Base-by-base conservation (phyloP, 345 rosid genomes). In the Cardamine chenopodiifolia region DNA sequence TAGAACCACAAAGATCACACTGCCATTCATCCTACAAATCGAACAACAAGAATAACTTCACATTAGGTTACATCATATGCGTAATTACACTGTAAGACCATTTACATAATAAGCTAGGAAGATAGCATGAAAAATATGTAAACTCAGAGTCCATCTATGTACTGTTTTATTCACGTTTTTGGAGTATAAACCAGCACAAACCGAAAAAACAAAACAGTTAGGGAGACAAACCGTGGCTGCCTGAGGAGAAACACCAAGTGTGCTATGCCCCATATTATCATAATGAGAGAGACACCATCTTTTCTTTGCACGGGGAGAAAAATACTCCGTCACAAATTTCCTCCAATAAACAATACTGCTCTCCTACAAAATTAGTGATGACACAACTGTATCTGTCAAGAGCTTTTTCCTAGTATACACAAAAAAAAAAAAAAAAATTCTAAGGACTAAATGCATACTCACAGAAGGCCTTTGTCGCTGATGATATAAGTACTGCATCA, bases 401-500 rank as follows among this genome's bases (percentile, higher is more conserved):
- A 70, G 52, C 35, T 39, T 20, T 25, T 59, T 37, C 50, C 60
- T 42, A 52, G 54, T 7, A 56, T 5, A 29, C 23, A 70, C 48
- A 76, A 1, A 9, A 4, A n/a, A n/a, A n/a, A n/a, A 39, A 15
- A 20, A 67, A 26, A 1, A 52, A 13, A 40, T 3, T 8, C 17
- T 44, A 22, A 49, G 19, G 22, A 39, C 17, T 50, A 79, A 44
- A 40, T 17, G 73, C 14, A 53, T 58, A 83, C 95, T 86, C 82
- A 91, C 98, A 26, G 85, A 78, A 62, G 97, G 93, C 53, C 96
- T 83, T 79, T 88, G 97, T 15, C 96, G 82, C 77, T 95, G 97
- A 80, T 95, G 99, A 84, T 86, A 95, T 18, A 95, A 79, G 78
- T 95, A 95, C 78, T 95, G 99, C 99, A 92, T 95, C 74, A 95